Evolutionary conservation across 148 eudicot species (phyloP).

Genomic region (Rhododendron ferrugineum): DNA sequence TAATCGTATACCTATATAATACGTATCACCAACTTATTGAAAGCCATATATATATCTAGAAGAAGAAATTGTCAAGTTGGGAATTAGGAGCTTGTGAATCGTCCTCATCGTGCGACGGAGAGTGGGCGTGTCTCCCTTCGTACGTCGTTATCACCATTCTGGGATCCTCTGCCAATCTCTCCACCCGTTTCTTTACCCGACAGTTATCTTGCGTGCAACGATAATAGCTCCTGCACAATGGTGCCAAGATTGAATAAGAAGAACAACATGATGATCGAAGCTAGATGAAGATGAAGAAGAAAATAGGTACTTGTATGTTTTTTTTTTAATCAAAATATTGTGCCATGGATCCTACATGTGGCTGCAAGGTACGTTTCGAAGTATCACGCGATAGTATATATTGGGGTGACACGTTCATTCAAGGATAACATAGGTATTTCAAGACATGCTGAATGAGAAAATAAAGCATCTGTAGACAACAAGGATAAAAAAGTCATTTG

Average conservation of each 20-base stretch:
- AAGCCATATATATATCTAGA: background rate
- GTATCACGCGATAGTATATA: too few relatives aligned
- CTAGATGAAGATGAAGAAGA: background rate
- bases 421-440: too few relatives aligned
- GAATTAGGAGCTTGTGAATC: constrained; percentile 37
- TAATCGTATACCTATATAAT: background rate
- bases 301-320: background rate
- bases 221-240: constrained; percentile 63
- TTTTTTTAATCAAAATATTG: background rate
- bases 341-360: background rate
- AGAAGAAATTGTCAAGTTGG: constrained; percentile 45
- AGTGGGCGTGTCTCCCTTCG: constrained; percentile 74
- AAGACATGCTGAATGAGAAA: too few relatives aligned
- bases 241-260: background rate
- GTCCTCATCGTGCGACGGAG: constrained; percentile 61
- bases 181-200: constrained; percentile 77
- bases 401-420: too few relatives aligned
- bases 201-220: constrained; percentile 79
- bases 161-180: constrained; percentile 79
- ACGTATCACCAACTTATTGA: constrained; percentile 13
- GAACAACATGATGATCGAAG: background rate
- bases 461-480: too few relatives aligned
- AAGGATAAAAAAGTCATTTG: too few relatives aligned
- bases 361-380: background rate
- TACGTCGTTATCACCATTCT: constrained; percentile 89